phyloP scores from a whole-genome alignment of 495 filamentous ascomycete genomes.

The Geoglossum glabrum region DNA sequence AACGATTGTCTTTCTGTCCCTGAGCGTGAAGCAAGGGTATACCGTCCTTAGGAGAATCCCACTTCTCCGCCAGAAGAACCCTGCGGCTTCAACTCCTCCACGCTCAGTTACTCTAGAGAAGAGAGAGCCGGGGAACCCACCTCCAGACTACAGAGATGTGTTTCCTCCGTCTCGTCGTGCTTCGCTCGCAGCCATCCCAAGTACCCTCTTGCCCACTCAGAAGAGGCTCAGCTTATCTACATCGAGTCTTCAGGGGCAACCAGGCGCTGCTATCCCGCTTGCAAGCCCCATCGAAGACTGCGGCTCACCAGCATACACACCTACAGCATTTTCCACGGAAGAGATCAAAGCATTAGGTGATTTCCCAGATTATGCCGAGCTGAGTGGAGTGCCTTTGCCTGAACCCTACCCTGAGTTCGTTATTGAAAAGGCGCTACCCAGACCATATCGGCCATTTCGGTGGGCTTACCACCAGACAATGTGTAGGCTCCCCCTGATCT shows the following conservation, averaged over 20 bases:
- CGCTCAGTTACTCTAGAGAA: conserved; percentile 1
- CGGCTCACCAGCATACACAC: conserved; percentile 25
- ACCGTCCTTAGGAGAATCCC: background rate
- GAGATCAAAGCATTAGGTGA: conserved; percentile 59
- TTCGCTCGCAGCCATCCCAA: background rate
- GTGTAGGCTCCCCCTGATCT: conserved; percentile 37
- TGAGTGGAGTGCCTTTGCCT: conserved; percentile 66
- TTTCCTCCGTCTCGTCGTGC: conserved; percentile 4
- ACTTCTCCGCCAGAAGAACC: background rate
- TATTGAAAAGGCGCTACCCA: conserved; percentile 18
- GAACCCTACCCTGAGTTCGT: conserved; percentile 32
- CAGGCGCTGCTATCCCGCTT: background rate
- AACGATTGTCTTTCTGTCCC: background rate
- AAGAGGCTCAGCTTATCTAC: background rate
- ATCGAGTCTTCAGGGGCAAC: background rate
- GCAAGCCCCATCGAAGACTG: background rate
- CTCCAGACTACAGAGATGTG: conserved; percentile 1
- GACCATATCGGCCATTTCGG: conserved; percentile 47
- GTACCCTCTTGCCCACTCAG: background rate
- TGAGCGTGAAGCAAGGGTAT: background rate
- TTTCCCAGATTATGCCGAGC: conserved; percentile 62
- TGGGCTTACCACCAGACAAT: conserved; percentile 90
- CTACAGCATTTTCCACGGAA: conserved; percentile 39
- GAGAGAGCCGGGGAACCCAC: background rate
- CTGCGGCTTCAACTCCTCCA: background rate